Conservation (phyloP, 2,329 filamentous ascomycete species). For the Botrytis cinerea region DNA sequence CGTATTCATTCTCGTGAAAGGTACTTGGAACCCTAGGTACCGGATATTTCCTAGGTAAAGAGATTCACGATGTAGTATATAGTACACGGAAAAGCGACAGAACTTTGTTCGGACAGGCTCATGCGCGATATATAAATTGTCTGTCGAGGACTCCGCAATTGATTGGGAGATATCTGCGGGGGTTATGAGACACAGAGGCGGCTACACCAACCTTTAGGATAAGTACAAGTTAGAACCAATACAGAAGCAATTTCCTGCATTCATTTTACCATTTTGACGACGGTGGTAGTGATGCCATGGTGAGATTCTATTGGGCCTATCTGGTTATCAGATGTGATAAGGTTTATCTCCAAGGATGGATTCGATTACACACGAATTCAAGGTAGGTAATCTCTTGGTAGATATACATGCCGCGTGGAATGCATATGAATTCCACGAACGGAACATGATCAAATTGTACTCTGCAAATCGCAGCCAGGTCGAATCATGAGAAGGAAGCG, state of each 20-base stretch:
- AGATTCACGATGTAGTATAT: background rate
- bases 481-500: background rate
- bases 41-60: background rate
- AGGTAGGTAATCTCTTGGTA: background rate
- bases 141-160: background rate
- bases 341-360: slow-evolving; percentile 14
- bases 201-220: background rate
- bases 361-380: slow-evolving; percentile 10
- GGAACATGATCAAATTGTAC: background rate
- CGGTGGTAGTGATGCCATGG: background rate
- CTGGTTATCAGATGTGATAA: slow-evolving; percentile 21
- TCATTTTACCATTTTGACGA: background rate
- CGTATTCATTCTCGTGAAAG: background rate
- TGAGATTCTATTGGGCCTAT: background rate
- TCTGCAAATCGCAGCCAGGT: background rate
- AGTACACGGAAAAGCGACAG: background rate
- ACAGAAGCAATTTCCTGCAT: slow-evolving; percentile 3
- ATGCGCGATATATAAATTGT: background rate
- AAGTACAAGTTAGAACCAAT: slow-evolving; percentile 7
- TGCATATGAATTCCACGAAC: background rate
- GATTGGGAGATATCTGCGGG: background rate
- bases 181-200: background rate
- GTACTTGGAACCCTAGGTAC: background rate
- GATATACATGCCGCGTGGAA: background rate
- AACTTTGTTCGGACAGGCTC: background rate